Conservation (phyloP, 495 filamentous ascomycete genomes). For the Collariella sp. region DNA sequence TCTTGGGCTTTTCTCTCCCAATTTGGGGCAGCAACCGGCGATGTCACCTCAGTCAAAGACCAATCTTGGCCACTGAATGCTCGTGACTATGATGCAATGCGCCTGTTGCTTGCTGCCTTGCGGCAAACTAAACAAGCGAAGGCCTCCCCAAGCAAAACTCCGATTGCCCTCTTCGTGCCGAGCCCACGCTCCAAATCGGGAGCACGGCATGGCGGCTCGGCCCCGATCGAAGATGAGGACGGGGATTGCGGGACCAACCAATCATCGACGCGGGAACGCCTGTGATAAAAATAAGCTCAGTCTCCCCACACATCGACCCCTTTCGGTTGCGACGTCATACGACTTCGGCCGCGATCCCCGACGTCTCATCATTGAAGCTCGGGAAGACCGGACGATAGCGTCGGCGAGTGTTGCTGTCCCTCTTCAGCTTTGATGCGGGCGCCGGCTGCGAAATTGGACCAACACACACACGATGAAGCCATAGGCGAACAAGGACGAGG, state of each 20-base stretch:
- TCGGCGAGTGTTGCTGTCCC: too few relatives aligned
- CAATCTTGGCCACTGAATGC: background rate
- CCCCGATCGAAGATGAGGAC: background rate
- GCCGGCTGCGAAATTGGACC: too few relatives aligned
- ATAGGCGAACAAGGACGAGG: too few relatives aligned
- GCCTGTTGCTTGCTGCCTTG: background rate
- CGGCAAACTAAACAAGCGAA: background rate
- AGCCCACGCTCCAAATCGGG: background rate
- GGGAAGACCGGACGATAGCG: too few relatives aligned
- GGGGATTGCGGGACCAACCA: background rate
- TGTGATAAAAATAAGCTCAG: background rate
- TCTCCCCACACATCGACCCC: too few relatives aligned
- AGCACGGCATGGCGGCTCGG: slow-evolving; percentile 11
- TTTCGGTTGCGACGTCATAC: slow-evolving; percentile 4
- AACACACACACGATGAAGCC: too few relatives aligned
- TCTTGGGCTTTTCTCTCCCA: background rate
- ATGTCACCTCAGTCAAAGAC: background rate
- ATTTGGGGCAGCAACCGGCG: background rate
- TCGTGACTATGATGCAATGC: slow-evolving; percentile 6
- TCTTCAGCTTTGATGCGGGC: too few relatives aligned
- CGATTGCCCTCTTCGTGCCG: background rate
- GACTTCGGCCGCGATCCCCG: too few relatives aligned
- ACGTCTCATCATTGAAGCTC: too few relatives aligned
- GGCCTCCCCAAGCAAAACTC: background rate
- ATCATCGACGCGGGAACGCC: background rate